These are phyloP conservation scores for Neurospora tetrasperma DNA, from an alignment of 495 filamentous ascomycete genomes.

Conservation along the genomic window DNA sequence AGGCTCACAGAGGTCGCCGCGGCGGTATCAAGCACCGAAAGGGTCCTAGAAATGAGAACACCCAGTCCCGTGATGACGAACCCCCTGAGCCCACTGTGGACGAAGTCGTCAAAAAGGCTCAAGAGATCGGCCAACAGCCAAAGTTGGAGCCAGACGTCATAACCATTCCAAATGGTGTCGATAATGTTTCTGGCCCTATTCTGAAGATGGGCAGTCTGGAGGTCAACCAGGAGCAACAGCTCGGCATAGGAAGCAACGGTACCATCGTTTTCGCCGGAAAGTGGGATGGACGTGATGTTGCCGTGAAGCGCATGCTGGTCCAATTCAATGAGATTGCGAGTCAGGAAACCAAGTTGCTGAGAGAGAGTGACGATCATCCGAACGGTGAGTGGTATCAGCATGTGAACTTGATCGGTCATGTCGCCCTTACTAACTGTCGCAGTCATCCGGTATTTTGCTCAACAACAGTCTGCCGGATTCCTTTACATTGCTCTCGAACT, in stretches of 20 bases:
- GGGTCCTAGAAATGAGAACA: slow-evolving; percentile 25
- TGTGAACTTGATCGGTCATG: not conserved
- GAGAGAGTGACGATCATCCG: slow-evolving; percentile 88
- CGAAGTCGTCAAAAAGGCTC: slow-evolving; percentile 33
- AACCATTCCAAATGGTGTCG: slow-evolving; percentile 35
- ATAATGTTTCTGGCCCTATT: slow-evolving; percentile 47
- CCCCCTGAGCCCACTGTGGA: slow-evolving; percentile 29
- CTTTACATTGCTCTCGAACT: slow-evolving; percentile 93
- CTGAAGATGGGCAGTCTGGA: slow-evolving; percentile 63
- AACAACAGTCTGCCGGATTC: slow-evolving; percentile 80
- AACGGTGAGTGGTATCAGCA: slow-evolving; percentile 44
- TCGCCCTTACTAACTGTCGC: slow-evolving; percentile 13
- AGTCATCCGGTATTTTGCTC: slow-evolving; percentile 92
- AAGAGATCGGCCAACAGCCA: slow-evolving; percentile 35
- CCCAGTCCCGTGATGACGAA: slow-evolving; percentile 33
- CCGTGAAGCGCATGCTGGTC: slow-evolving; percentile 92
- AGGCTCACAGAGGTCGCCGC: slow-evolving; percentile 67
- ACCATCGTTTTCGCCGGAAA: slow-evolving; percentile 78
- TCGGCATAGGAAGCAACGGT: slow-evolving; percentile 75
- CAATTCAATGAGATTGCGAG: slow-evolving; percentile 92
- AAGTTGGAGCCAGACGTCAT: slow-evolving; percentile 49
- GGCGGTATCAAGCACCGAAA: slow-evolving; percentile 71
- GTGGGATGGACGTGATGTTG: slow-evolving; percentile 84
- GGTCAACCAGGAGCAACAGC: slow-evolving; percentile 60
- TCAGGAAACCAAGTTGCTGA: slow-evolving; percentile 79